Percentiles rank a stretch among this genome's conserved stretches.
phyloP scores from a whole-genome alignment of 2,329 filamentous ascomycete species.

The Chaetomiaceae sp. region DNA sequence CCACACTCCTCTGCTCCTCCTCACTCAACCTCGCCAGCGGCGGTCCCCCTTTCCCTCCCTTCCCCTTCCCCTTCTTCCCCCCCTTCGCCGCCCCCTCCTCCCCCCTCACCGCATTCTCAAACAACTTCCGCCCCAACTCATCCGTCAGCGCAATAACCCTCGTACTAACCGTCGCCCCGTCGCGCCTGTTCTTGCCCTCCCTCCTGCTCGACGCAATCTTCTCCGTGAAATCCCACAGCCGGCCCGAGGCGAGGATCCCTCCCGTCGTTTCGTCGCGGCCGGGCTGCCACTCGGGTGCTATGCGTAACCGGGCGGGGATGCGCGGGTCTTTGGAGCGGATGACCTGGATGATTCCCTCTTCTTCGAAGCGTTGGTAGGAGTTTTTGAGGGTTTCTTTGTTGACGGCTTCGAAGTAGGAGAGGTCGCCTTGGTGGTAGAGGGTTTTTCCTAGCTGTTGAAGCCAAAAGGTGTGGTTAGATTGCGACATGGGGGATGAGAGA shows the following conservation, averaged over 20 bases:
- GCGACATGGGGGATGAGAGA: too few species aligned
- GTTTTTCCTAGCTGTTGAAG: constrained; percentile 79
- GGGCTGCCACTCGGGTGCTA: constrained; percentile 73
- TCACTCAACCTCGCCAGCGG: constrained; percentile 42
- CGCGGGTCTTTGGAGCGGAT: constrained; percentile 65
- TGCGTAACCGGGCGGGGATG: constrained; percentile 56
- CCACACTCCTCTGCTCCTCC: constrained; percentile 46
- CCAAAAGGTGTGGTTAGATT: background rate
- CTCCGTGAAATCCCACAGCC: constrained; percentile 88
- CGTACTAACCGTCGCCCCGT: constrained; percentile 81
- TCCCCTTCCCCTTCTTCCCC: constrained; percentile 28
- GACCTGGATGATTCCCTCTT: constrained; percentile 81
- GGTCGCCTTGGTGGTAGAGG: constrained; percentile 92
- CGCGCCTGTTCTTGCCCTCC: constrained; percentile 94
- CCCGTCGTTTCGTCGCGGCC: constrained; percentile 58
- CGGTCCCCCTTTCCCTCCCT: constrained; percentile 19
- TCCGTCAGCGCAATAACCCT: constrained; percentile 77
- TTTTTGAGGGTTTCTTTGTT: constrained; percentile 98
- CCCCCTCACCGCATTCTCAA: constrained; percentile 48
- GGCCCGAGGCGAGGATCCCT: constrained; percentile 63
- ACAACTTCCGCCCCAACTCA: constrained; percentile 65
- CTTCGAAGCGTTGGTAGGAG: constrained; percentile 79
- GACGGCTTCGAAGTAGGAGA: constrained; percentile 96
- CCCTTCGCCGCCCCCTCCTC: constrained; percentile 35
- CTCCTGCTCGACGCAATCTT: constrained; percentile 75